Base-by-base conservation (phyloP, 805 yeast species). In the Helenozyma baotianmanensis region DNA sequence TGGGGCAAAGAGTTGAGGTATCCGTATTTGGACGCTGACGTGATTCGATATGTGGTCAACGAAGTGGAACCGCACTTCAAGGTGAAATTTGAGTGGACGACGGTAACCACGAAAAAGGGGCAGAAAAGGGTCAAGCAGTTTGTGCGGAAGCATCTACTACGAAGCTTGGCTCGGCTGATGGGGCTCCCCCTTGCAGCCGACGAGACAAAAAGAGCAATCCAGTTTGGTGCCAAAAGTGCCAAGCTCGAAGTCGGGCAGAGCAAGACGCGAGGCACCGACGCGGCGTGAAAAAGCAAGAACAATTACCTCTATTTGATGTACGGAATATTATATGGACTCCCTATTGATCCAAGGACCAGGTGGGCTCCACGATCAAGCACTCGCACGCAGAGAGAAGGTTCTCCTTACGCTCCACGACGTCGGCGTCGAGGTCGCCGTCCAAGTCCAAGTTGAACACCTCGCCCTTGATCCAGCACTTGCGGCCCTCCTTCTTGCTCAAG, bases 171-270 rank as follows among this genome's bases (percentile, higher is more conserved):
- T 0, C 43, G 42, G 0, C 53, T 47, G 0, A 43, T 81, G 13
- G 72, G 70, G 0, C 52, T 86, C 21, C 53, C 42, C 0, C 70
- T 68, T 54, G 92, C 88, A 0, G 61, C 77, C 12, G 63, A 67
- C 14, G 97, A 92, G 51, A 76, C 82, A 1, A 92, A 92, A 53
- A 68, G 99, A 29, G 99, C 99, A 0, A 88, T 92, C 39, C 98
- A 92, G 53, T 92, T 92, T 57, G 99, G 99, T 0, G 85, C 97
- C 0, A 80, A 83, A 42, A 82, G 95, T 52, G 98, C 99, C 1
- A 94, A 90, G 56, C 78, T 92, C 81, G 89, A 83, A 41, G 69
- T 78, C 3, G 90, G 90, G 1, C 75, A 82, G 27, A 81, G 89
- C 4, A 82, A 77, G 45, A 66, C 74, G 25, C 82, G 78, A 48